Base-by-base conservation (phyloP, 23 red algal species). In the Pyropia yezoensis region DNA sequence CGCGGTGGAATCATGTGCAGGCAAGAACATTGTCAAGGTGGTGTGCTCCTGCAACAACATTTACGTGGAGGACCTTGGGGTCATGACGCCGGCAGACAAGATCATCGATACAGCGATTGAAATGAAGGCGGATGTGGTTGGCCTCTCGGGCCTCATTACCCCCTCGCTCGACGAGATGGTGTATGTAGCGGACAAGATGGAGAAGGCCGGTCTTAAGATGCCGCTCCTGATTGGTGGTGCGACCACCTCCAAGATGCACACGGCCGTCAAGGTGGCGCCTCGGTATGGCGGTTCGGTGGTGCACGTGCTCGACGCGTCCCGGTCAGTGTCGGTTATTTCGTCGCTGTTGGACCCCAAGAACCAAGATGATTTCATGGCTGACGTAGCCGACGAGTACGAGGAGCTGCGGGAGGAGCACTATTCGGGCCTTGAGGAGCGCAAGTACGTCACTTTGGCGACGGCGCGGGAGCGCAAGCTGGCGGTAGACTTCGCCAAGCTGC, bases 361-460 rank as follows among this genome's bases (percentile, higher is more conserved):
- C 53, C 73, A 76, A 12, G 85, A 81, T 2, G 85, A 90, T 50
- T 90, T 74, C 33, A 62, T 74, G 9, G 85, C 78, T 14, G 85
- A 90, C 33, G 73, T 90, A 58, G 66, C 65, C 17, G 85, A 90
- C 18, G 85, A 90, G 53, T 90, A 90, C 58, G 85, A 90, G 34
- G 85, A 90, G 14, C 61, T 90, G 56, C 75, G 85, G 47, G 85
- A 90, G 52, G 85, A 90, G 62, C 85, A 90, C 58, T 90, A 90
- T 50, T 73, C 85, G 1, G 85, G 85, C 22, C 60, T 90, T 12
- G 85, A 90, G 39, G 85, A 90, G 75, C 68, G 85, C 17, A 90
- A 90, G 49, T 80, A 77, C 65, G 39, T 90, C 13, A 29, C 59
- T 32, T 19, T 90, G 49, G 32, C 63, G 6, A 66, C 79, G 18